Base-by-base conservation (phyloP, 495 filamentous ascomycete genomes). In the Podospora didyma region DNA sequence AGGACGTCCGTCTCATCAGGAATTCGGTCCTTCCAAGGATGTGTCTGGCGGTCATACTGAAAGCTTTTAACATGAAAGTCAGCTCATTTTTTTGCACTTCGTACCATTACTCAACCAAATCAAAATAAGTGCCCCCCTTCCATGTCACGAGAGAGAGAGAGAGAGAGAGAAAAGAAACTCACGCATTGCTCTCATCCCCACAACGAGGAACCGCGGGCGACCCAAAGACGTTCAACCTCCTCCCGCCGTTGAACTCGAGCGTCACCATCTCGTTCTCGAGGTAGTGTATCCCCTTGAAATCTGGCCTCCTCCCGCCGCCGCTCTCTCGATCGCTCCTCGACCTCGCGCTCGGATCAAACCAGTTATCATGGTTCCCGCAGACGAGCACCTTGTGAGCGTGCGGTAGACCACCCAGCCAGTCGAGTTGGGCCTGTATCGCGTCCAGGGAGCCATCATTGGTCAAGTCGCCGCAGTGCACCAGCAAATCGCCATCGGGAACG, bases 401-500 rank as follows among this genome's bases (percentile, higher is more conserved):
- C 1, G 87, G 85, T 2, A 92, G 78, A 20, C 73, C 75, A 23
- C 73, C 72, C 3, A 97, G 77, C 92, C 92, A 97, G 69, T 92
- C 82, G 20, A 96, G 70, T 60, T 89, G 83, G 28, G 75, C 78
- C 75, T 92, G 88, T 44, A 97, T 86, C 49, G 89, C 86, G 10
- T 77, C 74, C 3, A 79, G 75, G 17, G 81, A 87, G 49, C 93
- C 94, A 34, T 77, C 78, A 53, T 89, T 87, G 48, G 83, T 82
- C 56, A 97, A 71, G 69, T 97, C 93, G 9, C 93, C 93, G 10
- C 90, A 89, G 64, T 96, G 93, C 47, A 97, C 89, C 7, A 97
- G 76, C 23, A 97, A 73, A 61, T 97, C 94, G 20, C 91, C 93
- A 21, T 82, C 70, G 0, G 91, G 90, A 0, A 96, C 71, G 0